Evolutionary conservation across 208 protist genomes (phyloP).

Genomic region (Herpetomonas samuelpessoai): DNA sequence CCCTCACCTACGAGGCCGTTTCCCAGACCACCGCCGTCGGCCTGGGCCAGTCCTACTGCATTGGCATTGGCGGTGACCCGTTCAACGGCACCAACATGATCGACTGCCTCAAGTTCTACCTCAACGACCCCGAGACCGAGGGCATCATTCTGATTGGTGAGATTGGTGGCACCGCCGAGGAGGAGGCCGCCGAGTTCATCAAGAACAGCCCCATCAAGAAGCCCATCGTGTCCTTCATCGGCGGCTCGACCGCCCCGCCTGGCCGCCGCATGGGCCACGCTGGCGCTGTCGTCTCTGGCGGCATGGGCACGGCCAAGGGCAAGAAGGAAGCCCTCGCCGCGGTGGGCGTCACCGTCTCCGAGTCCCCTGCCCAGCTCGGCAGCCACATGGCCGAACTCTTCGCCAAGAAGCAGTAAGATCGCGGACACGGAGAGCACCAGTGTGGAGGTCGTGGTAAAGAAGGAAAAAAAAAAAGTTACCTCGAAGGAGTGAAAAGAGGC

Average conservation of each 20-base stretch:
- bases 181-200: conserved; percentile 98
- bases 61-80: conserved; percentile 99
- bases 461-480: conserved; percentile 10
- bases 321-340: conserved; percentile 95
- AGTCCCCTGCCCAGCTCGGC: conserved; percentile 96
- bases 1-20: conserved; percentile 99
- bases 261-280: conserved; percentile 97
- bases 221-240: conserved; percentile 98
- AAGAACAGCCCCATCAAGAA: conserved; percentile 94
- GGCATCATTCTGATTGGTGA: conserved; percentile 98
- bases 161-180: conserved; percentile 98
- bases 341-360: conserved; percentile 90
- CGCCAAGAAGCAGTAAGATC: conserved; percentile 46
- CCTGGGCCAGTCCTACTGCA: conserved; percentile 96
- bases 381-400: conserved; percentile 84
- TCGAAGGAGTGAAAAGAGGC: background rate
- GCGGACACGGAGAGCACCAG: too few species aligned
- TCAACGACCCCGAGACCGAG: conserved; percentile 97
- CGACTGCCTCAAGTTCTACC: conserved; percentile 96
- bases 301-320: conserved; percentile 93
- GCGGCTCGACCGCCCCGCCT: conserved; percentile 97
- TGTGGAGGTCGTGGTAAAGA: too few species aligned
- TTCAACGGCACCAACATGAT: conserved; percentile 99
- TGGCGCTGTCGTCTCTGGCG: conserved; percentile 96
- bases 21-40: conserved; percentile 96